phyloP scores from a whole-genome alignment of 1,284 basidiomycete genomes.

The Heliocybe sulcata region DNA sequence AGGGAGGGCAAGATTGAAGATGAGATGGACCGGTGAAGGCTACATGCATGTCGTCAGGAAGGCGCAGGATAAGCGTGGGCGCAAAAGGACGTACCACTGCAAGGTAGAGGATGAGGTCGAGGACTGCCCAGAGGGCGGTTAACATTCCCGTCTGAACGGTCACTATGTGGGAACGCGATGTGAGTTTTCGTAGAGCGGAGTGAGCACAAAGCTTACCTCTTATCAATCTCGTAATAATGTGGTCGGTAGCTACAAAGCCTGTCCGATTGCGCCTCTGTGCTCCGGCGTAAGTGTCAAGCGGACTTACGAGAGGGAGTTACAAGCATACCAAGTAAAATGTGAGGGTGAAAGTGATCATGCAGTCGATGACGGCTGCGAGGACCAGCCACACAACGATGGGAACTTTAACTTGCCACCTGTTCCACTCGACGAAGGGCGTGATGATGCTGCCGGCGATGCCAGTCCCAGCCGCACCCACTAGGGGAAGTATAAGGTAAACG shows the following conservation, averaged over 20 bases:
- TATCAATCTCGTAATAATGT: background rate
- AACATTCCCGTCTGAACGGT: constrained; percentile 1
- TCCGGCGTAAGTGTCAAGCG: background rate
- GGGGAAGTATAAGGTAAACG: background rate
- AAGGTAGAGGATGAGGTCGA: constrained; percentile 1
- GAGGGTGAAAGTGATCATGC: background rate
- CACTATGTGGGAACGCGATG: background rate
- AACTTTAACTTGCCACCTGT: background rate
- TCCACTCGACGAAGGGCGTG: background rate
- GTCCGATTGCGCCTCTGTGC: background rate
- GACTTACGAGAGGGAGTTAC: background rate
- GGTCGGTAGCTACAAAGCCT: background rate
- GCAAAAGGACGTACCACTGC: background rate
- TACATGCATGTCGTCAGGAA: background rate
- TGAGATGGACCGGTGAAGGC: background rate
- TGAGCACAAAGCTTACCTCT: background rate
- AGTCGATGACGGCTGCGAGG: background rate
- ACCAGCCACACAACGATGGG: constrained; percentile 1
- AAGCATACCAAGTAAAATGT: background rate
- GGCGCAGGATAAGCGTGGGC: background rate
- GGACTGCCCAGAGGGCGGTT: background rate
- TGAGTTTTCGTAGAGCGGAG: background rate
- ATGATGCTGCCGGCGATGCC: background rate
- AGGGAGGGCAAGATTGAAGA: constrained; percentile 1
- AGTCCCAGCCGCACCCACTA: background rate